phyloP scores from a whole-genome alignment of 768 basidiomycete genomes.

The Lactarius hatsudake region DNA sequence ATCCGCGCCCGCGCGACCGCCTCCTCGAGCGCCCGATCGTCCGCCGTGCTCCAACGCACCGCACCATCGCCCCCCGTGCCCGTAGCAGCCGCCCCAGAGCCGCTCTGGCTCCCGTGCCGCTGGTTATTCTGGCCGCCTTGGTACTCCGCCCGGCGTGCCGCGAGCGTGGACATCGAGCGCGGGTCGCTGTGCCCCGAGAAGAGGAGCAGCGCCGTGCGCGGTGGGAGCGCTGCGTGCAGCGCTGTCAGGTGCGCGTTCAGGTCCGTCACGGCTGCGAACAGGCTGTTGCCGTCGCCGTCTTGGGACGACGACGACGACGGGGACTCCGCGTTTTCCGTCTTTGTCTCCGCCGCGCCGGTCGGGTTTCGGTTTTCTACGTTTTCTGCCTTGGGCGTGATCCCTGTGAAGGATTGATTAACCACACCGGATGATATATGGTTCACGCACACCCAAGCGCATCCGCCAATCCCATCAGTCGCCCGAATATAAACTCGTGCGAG shows the following conservation, averaged over 20 bases:
- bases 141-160: conserved; percentile 7
- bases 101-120: conserved; percentile 67
- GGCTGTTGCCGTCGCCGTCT: not conserved
- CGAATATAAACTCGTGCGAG: conserved; percentile 80
- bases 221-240: conserved; percentile 68
- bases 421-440: not conserved
- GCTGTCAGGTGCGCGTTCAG: conserved; percentile 60
- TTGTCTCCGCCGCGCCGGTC: conserved; percentile 12
- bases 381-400: conserved; percentile 58
- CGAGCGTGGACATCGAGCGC: conserved; percentile 66
- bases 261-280: conserved; percentile 34
- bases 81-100: conserved; percentile 35
- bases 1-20: conserved; percentile 76
- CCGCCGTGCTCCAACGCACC: conserved; percentile 66
- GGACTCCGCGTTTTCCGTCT: conserved; percentile 1
- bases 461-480: conserved; percentile 76
- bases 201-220: conserved; percentile 78
- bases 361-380: not conserved
- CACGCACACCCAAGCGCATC: conserved; percentile 76
- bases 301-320: conserved; percentile 30
- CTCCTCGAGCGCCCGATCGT: conserved; percentile 77
- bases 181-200: conserved; percentile 92
- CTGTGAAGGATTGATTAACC: conserved; percentile 34
- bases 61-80: conserved; percentile 50
- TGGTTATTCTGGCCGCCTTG: conserved; percentile 53